These are phyloP conservation scores for Colletotrichum agaves DNA, from an alignment of 2,329 filamentous ascomycete genomes.

Conservation along the genomic window DNA sequence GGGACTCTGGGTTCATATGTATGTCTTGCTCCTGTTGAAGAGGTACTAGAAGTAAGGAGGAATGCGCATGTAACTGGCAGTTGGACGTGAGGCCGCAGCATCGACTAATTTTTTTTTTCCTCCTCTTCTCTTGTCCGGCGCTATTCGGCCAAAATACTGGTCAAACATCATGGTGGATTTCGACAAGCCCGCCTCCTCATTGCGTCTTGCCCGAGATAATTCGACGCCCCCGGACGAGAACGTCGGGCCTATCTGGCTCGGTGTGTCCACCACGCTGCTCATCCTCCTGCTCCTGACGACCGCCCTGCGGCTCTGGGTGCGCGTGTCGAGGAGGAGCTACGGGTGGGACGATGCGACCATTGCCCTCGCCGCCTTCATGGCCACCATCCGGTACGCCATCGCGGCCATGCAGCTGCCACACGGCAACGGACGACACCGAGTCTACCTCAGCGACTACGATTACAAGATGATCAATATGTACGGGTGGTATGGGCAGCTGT, in stretches of 20 bases:
- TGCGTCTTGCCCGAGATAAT: background rate
- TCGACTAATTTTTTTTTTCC: too few species aligned
- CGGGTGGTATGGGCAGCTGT: constrained; percentile 52
- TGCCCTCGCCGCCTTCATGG: constrained; percentile 42
- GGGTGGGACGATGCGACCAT: constrained; percentile 54
- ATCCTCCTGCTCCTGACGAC: constrained; percentile 46
- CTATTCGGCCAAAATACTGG: too few species aligned
- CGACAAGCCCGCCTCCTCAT: too few species aligned
- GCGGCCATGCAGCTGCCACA: constrained; percentile 47
- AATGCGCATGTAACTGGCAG: too few species aligned
- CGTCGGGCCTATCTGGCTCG: constrained; percentile 45
- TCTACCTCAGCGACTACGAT: constrained; percentile 45
- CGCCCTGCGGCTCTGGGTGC: constrained; percentile 46
- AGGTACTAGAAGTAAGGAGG: too few species aligned
- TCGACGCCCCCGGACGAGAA: constrained; percentile 49
- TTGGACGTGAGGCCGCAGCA: too few species aligned
- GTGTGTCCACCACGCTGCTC: constrained; percentile 47
- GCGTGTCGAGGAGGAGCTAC: constrained; percentile 41
- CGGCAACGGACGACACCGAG: constrained; percentile 52
- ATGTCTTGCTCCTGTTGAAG: too few species aligned
- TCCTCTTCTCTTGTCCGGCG: too few species aligned
- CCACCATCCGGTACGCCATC: constrained; percentile 44
- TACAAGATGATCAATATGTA: constrained; percentile 50
- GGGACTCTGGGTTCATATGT: too few species aligned
- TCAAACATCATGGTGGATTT: too few species aligned